Evolutionary conservation across 768 basidiomycete genomes (phyloP), one percentile per base, ranked within the genome.

Genomic region (Lentinula guzmanii): DNA sequence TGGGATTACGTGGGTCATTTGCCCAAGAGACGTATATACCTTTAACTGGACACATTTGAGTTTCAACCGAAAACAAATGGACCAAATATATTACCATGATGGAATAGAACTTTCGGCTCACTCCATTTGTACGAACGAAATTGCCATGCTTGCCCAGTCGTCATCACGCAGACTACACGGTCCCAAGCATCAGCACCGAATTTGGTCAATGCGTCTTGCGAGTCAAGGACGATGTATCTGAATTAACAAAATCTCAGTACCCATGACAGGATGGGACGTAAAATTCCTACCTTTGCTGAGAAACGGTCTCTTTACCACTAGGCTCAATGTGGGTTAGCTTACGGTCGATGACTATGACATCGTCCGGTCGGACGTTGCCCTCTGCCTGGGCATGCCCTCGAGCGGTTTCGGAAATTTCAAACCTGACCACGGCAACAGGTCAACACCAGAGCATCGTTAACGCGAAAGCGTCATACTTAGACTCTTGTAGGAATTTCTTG

Each of bases 101-200:
- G 91, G 75, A 99, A 98, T 31, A 99, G 74, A 55, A 90, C 83
- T 62, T 86, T 86, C 1, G 97, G 97, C 68, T 98, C 95, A 54
- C 82, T 87, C 96, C 96, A 99, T 71, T 96, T 95, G 76, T 98
- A 98, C 16, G 92, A 90, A 61, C 88, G 81, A 75, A 99, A 99
- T 71, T 99, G 97, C 97, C 97, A 98, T 35, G 91, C 89, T 67
- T 98, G 96, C 1, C 97, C 97, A 0, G 97, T 99, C 8, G 97
- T 98, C 86, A 97, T 89, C 15, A 99, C 96, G 65, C 95, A 97
- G 4, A 97, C 89, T 4, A 99, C 97, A 41, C 96, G 84, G 60
- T 98, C 95, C 95, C 96, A 98, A 2, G 93, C 90, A 63, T 97
- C 95, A 3, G 89, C 79, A 4, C 90, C 91, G 65, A 99, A 95